Evolutionary conservation across 176 grass and related monocot species (phyloP).

Genomic region (Triticum urartu): DNA sequence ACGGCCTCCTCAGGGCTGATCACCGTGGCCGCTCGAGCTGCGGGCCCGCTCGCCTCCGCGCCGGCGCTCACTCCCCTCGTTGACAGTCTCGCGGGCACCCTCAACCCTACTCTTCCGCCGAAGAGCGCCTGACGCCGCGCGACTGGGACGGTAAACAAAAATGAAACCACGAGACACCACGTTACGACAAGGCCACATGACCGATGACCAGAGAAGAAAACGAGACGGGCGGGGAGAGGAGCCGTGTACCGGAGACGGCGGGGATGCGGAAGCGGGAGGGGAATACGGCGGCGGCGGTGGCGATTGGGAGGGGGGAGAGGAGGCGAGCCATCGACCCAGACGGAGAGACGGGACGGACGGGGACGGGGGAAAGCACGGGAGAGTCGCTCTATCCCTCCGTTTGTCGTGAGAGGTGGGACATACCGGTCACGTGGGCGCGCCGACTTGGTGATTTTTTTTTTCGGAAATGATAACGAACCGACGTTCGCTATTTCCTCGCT

Average conservation of each 20-base stretch:
- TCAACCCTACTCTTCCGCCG: slow-evolving; percentile 26
- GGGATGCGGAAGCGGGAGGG: slow-evolving; percentile 24
- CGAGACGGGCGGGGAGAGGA: background rate
- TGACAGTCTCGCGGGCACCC: slow-evolving; percentile 37
- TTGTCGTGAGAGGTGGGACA: background rate
- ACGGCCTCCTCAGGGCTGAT: slow-evolving; percentile 54
- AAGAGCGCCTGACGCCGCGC: slow-evolving; percentile 45
- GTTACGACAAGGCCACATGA: background rate
- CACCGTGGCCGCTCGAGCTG: slow-evolving; percentile 39
- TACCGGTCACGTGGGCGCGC: background rate
- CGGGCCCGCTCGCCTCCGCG: slow-evolving; percentile 35
- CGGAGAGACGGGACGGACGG: background rate
- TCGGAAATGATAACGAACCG: too few species aligned
- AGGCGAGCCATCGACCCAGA: slow-evolving; percentile 39
- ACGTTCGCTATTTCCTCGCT: too few species aligned
- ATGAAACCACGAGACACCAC: background rate
- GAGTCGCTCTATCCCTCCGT: background rate
- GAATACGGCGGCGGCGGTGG: background rate
- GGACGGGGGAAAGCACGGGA: background rate
- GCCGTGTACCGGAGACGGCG: slow-evolving; percentile 22
- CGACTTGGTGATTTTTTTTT: background rate
- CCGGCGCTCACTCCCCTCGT: slow-evolving; percentile 41
- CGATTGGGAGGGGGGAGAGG: slow-evolving; percentile 42
- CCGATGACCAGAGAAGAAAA: background rate
- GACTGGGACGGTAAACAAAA: slow-evolving; percentile 32